Conservation (phyloP, 2,329 filamentous ascomycete genomes). For the Penicillium sclerotigenum region DNA sequence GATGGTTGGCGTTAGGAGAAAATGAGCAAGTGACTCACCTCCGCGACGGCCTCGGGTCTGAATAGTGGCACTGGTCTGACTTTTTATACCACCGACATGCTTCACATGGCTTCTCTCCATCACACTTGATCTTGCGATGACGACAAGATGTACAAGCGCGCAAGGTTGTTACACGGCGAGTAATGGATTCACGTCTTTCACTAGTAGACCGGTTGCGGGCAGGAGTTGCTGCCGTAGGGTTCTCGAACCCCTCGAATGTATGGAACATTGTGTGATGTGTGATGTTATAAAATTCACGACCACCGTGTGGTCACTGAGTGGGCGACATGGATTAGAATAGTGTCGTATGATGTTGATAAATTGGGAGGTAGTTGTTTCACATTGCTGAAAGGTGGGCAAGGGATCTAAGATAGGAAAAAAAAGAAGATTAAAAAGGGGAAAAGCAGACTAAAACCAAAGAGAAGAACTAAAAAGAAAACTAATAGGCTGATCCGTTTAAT, state of each 20-base stretch:
- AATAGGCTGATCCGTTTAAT: conserved; percentile 17
- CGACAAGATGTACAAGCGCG: conserved; percentile 72
- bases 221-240: conserved; percentile 29
- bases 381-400: neutral
- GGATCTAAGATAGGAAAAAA: neutral
- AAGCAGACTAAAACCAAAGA: neutral
- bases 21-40: conserved; percentile 54
- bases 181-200: conserved; percentile 35
- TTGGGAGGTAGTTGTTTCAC: neutral
- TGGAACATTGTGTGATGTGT: conserved; percentile 37
- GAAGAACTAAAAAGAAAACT: no score
- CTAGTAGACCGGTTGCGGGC: conserved; percentile 27
- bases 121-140: conserved; percentile 77
- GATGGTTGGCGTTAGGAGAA: conserved; percentile 18
- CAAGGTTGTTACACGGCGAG: conserved; percentile 39
- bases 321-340: neutral
- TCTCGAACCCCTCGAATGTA: conserved; percentile 43
- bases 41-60: conserved; percentile 75
- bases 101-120: conserved; percentile 76
- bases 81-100: conserved; percentile 80
- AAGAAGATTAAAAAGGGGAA: conserved; percentile 2
- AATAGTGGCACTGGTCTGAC: conserved; percentile 74
- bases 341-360: neutral
- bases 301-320: conserved; percentile 6
- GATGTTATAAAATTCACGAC: conserved; percentile 14